phyloP scores from a whole-genome alignment of 2,329 filamentous ascomycete species.

The Penicillium sp. region DNA sequence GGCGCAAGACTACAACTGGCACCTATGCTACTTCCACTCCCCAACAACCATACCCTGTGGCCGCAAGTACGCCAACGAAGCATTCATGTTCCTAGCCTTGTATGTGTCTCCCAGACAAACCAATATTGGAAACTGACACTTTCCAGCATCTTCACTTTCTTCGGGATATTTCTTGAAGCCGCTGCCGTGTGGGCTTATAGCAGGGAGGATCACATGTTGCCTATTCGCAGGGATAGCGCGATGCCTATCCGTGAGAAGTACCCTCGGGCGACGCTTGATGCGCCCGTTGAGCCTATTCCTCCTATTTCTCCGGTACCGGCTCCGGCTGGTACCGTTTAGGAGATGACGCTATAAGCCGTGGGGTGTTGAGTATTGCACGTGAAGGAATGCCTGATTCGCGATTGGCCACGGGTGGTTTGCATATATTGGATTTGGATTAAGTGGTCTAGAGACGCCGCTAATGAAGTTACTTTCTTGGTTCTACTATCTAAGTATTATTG shows the following conservation, averaged over 20 bases:
- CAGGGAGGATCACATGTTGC: constrained; percentile 14
- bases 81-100: constrained; percentile 47
- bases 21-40: constrained; percentile 29
- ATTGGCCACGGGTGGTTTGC: too few relatives aligned
- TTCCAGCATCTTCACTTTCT: constrained; percentile 41
- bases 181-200: constrained; percentile 34
- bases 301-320: background rate
- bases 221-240: constrained; percentile 5
- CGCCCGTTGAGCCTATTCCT: constrained; percentile 7
- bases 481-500: too few relatives aligned
- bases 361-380: too few relatives aligned
- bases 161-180: constrained; percentile 38
- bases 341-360: too few relatives aligned
- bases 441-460: too few relatives aligned
- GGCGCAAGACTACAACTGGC: constrained; percentile 42
- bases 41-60: constrained; percentile 35
- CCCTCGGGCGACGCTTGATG: constrained; percentile 17
- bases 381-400: too few relatives aligned
- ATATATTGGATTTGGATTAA: too few relatives aligned
- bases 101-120: constrained; percentile 24
- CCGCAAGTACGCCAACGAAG: constrained; percentile 40
- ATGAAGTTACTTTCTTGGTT: too few relatives aligned
- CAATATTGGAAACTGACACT: too few relatives aligned
- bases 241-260: constrained; percentile 24
- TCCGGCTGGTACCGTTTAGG: constrained; percentile 14